phyloP scores from a whole-genome alignment of 73 alveolate species.

The Paramecium caudatum region DNA sequence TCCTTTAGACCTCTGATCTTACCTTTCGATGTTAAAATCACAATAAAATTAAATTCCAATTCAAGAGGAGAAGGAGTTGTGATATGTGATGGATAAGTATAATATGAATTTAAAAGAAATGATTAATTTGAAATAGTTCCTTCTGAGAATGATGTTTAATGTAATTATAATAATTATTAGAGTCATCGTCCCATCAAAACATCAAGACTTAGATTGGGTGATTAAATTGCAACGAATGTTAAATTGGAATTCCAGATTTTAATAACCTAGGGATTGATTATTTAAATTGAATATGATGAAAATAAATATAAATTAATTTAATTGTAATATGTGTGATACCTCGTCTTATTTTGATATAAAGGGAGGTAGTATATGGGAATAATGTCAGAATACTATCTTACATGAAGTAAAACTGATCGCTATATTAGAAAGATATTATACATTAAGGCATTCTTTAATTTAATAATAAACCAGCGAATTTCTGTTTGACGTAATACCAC shows the following conservation, averaged over 20 bases:
- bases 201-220: constrained; percentile 56
- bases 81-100: constrained; percentile 70
- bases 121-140: constrained; percentile 26
- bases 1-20: constrained; percentile 97
- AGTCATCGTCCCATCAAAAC: not conserved
- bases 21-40: constrained; percentile 79
- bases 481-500: not conserved
- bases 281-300: not conserved
- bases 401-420: constrained; percentile 7
- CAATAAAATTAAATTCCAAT: constrained; percentile 46
- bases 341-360: constrained; percentile 36
- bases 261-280: constrained; percentile 47
- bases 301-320: not conserved
- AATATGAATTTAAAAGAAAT: constrained; percentile 35
- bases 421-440: constrained; percentile 36
- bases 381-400: not conserved
- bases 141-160: constrained; percentile 52
- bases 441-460: constrained; percentile 9
- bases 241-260: constrained; percentile 75
- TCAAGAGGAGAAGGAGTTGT: constrained; percentile 59
- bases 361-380: constrained; percentile 22
- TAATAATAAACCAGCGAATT: constrained; percentile 19
- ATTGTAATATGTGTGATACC: constrained; percentile 16
- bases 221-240: constrained; percentile 68
- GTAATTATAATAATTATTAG: not conserved